Evolutionary conservation across 805 yeast species (phyloP).

Genomic region (Cyberlindnera xishuangbannaensis): DNA sequence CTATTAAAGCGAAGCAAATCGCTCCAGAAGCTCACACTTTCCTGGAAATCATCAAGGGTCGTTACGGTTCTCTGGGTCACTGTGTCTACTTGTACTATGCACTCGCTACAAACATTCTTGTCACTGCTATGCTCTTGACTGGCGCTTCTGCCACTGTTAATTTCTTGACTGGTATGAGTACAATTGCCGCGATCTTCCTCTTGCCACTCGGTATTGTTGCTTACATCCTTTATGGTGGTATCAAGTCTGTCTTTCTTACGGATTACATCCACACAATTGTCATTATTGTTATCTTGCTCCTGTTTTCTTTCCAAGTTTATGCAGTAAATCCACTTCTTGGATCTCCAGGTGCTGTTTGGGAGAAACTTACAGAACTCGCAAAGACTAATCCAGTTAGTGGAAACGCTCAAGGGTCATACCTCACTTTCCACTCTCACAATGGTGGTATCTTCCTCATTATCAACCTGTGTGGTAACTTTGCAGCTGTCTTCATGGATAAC

Average conservation of each 20-base stretch:
- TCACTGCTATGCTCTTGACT: constrained; percentile 86
- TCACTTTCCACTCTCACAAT: constrained; percentile 79
- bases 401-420: constrained; percentile 79
- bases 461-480: constrained; percentile 84
- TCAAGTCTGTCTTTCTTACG: constrained; percentile 75
- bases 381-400: constrained; percentile 62
- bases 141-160: constrained; percentile 85
- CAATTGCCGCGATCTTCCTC: constrained; percentile 75
- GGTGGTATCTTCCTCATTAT: constrained; percentile 91
- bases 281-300: constrained; percentile 66
- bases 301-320: constrained; percentile 76
- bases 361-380: constrained; percentile 57
- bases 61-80: constrained; percentile 80
- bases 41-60: constrained; percentile 71
- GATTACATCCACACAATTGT: constrained; percentile 81
- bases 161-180: constrained; percentile 77
- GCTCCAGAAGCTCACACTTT: constrained; percentile 94
- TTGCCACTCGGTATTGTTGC: constrained; percentile 76
- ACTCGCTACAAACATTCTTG: constrained; percentile 79
- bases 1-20: constrained; percentile 80
- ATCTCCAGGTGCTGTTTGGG: constrained; percentile 79
- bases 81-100: constrained; percentile 70
- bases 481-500: constrained; percentile 80
- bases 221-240: constrained; percentile 76
- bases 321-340: constrained; percentile 70